Base-by-base conservation (phyloP, 2,329 filamentous ascomycete genomes). In the Paraphaeosphaeria minitans region DNA sequence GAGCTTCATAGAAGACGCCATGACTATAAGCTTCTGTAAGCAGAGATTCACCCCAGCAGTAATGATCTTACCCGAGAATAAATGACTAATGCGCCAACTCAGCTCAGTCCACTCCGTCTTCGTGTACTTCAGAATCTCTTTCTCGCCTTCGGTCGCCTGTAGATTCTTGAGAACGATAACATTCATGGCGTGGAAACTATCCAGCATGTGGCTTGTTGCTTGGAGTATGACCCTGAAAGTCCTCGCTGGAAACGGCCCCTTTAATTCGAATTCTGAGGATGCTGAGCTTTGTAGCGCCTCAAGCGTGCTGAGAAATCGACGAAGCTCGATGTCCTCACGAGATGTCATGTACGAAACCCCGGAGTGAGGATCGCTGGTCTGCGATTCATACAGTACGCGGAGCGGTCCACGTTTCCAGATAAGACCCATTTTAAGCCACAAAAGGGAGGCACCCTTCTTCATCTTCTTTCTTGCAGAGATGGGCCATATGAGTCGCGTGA, bases 331-430 rank as follows among this genome's bases (percentile, higher is more conserved):
- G 73, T 97, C 93, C 77, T 98, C 95, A 37, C 89, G 86, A n/a
- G 93, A 85, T 62, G 89, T 89, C 85, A 97, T 93, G 75, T 96
- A 98, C 6, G 87, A 86, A 2, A 57, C 48, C 12, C 54, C 5
- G 60, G 55, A 21, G 55, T 59, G 56, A 19, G 51, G 35, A 37
- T 64, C 57, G 39, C 49, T 57, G 9, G 56, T 80, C 69, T 65
- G 69, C 62, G 61, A 62, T 9, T 78, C 78, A 2, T 82, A 72
- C 14, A 97, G 83, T 7, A 89, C 86, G 4, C 90, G 89, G 24
- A 99, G 81, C 0, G 95, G 95, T 9, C 96, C 94, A 46, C 93
- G 87, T 78, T 94, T 96, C 95, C 95, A 99, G 64, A 98, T 93
- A 35, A 99, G 84, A 16, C 93, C 92, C 87, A 99, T 93, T 58